Evolutionary conservation across 2,329 filamentous ascomycete species (phyloP).

Genomic region (Corynespora cassiicola): DNA sequence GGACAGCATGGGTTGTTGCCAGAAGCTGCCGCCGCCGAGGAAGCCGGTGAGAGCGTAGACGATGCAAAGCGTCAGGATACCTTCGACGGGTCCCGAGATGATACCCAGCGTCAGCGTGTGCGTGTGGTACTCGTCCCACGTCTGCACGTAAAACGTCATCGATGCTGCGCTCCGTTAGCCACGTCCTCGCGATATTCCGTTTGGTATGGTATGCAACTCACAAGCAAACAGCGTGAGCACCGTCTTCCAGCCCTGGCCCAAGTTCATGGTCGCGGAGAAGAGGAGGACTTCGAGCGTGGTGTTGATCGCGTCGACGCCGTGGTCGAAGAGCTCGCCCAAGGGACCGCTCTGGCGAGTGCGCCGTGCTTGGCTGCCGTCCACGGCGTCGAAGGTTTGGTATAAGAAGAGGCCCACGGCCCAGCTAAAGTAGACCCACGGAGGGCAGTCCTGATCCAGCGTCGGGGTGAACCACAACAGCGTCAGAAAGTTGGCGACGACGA

Average conservation of each 20-base stretch:
- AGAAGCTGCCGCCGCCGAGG: conserved; percentile 89
- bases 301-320: conserved; percentile 94
- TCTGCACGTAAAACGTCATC: conserved; percentile 97
- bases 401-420: conserved; percentile 91
- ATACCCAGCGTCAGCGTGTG: conserved; percentile 92
- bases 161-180: conserved; percentile 62
- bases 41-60: conserved; percentile 86
- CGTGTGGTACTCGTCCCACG: conserved; percentile 99
- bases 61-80: conserved; percentile 80
- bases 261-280: conserved; percentile 90
- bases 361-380: conserved; percentile 91
- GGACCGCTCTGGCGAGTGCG: conserved; percentile 92
- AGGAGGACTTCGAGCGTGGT: conserved; percentile 92
- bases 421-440: conserved; percentile 90
- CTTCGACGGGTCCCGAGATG: conserved; percentile 93
- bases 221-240: conserved; percentile 83
- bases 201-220: conserved; percentile 53
- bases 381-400: conserved; percentile 98
- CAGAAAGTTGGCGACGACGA: conserved; percentile 86
- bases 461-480: conserved; percentile 97
- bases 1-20: conserved; percentile 81
- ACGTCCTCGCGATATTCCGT: conserved; percentile 1
- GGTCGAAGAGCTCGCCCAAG: conserved; percentile 94
- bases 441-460: conserved; percentile 91
- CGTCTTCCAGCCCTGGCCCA: conserved; percentile 91